phyloP scores from a whole-genome alignment of 148 eudicot species.

The Beta vulgaris region DNA sequence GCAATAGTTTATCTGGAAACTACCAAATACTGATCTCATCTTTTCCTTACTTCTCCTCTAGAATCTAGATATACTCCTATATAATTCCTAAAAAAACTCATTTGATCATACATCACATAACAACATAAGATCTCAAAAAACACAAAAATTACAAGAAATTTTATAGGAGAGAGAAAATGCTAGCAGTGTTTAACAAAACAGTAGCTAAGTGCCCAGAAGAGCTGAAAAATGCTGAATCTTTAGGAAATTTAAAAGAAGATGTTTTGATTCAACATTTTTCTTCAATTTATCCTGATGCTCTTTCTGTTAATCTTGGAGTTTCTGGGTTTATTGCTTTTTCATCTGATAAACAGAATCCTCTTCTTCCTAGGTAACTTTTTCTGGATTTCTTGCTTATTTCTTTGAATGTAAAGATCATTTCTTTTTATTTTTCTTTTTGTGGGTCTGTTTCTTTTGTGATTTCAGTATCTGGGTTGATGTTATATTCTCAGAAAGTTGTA shows the following conservation, averaged over 20 bases:
- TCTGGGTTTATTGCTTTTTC: constrained; percentile 39
- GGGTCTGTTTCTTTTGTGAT: constrained; percentile 13
- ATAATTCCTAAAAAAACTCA: not conserved
- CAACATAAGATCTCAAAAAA: not conserved
- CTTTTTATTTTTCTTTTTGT: not conserved
- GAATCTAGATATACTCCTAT: not conserved
- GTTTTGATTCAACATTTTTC: constrained; percentile 33
- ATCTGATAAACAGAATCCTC: constrained; percentile 40
- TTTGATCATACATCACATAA: not conserved
- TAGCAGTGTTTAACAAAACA: constrained; percentile 43
- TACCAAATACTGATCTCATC: not conserved
- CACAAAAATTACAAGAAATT: not conserved
- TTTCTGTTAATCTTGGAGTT: constrained; percentile 36
- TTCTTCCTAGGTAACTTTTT: constrained; percentile 36
- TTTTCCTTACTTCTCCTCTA: not conserved
- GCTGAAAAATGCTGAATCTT: constrained; percentile 32
- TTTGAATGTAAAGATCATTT: not conserved
- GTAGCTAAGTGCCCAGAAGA: constrained; percentile 47
- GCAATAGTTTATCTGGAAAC: constrained; percentile 12
- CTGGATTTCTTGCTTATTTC: not conserved
- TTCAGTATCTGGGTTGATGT: constrained; percentile 14
- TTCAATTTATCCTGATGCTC: constrained; percentile 35
- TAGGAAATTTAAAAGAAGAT: constrained; percentile 31
- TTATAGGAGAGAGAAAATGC: constrained; percentile 25
- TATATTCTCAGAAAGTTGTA: not conserved